Base-by-base conservation (phyloP, 2,329 filamentous ascomycete genomes). In the Aureobasidium melanogenum region DNA sequence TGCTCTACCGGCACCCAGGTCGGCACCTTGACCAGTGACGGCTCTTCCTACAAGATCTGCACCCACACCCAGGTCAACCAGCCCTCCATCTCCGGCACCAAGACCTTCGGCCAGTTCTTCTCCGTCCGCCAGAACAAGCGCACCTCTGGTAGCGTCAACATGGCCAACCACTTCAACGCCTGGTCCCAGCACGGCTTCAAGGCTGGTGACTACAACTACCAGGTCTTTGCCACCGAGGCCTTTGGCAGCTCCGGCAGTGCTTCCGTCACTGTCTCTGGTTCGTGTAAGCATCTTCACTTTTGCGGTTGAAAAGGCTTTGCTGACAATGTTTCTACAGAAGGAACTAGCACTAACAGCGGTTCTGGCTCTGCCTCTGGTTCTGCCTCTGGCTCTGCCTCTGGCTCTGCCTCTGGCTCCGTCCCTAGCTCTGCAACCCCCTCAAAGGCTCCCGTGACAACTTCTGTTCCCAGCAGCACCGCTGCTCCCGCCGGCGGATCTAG, bases 31-130 rank as follows among this genome's bases (percentile, higher is more conserved):
- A 77, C 73, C 24, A 73, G 71, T 24, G 82, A 83, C 47, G 82
- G 81, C 52, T 76, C 77, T n/a, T 77, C 74, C 4, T 84, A 84
- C 70, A 75, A 81, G 59, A 75, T 84, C 50, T 81, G 76, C 68
- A 72, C 72, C 50, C 77, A 73, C 52, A 79, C 75, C 0, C 79
- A 81, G 41, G 73, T 73, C 57, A 68, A 70, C 58, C 64, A 64
- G 67, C 80, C 81, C 0, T 79, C 76, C 3, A 83, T 84, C 65
- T 72, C 79, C 17, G 81, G 81, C 48, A 82, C 79, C 12, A 65
- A 72, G 26, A 83, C 79, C 50, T 84, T 83, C 69, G 73, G 76
- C 69, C 80, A 82, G 72, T 84, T 78, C 68, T 82, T 78, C 77
- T 79, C 76, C 28, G 77, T 83, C 24, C 76, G 80, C 63, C 70